These are phyloP conservation scores for Phytophthora lateralis DNA, from an alignment of 352 stramenopile species.

Conservation along the genomic window DNA sequence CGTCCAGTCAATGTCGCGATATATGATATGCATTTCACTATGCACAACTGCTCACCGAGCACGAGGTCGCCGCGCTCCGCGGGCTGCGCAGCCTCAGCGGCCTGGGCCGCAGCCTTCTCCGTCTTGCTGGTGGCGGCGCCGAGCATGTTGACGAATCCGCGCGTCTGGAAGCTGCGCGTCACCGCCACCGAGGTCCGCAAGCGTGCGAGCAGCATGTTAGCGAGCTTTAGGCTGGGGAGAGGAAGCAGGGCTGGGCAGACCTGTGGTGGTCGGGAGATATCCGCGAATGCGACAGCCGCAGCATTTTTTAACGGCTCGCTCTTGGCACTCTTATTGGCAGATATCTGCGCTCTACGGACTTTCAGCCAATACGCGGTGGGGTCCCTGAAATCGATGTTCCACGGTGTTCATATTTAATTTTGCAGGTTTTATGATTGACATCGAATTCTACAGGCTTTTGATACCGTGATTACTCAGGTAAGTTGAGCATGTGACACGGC, in stretches of 20 bases:
- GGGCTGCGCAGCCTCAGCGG: constrained; percentile 33
- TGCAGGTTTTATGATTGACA: neutral
- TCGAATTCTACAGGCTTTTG: neutral
- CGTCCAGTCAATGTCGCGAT: neutral
- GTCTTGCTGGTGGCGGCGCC: constrained; percentile 30
- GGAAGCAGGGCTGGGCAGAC: constrained; percentile 20
- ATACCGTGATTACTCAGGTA: neutral
- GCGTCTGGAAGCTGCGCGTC: constrained; percentile 30
- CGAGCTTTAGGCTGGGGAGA: constrained; percentile 10
- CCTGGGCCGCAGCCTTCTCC: constrained; percentile 35
- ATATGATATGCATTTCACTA: neutral
- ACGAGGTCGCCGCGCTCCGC: constrained; percentile 50
- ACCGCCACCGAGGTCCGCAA: constrained; percentile 26
- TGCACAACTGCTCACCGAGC: constrained; percentile 40
- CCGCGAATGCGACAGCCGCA: constrained; percentile 18
- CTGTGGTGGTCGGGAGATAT: constrained; percentile 21
- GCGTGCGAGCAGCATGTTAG: constrained; percentile 62
- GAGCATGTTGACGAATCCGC: constrained; percentile 46
- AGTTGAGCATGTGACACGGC: constrained; percentile 13
- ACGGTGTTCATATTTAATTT: constrained; percentile 13
- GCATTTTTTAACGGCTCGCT: constrained; percentile 14
- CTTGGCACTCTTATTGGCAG: neutral
- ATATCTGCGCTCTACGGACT: neutral
- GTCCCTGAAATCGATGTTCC: constrained; percentile 12
- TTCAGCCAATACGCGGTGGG: too few species aligned